Evolutionary conservation across 225 moss, liverwort and hornwort species (phyloP), one percentile per base, ranked within the genome.

Genomic region (Pleurozium schreberi): DNA sequence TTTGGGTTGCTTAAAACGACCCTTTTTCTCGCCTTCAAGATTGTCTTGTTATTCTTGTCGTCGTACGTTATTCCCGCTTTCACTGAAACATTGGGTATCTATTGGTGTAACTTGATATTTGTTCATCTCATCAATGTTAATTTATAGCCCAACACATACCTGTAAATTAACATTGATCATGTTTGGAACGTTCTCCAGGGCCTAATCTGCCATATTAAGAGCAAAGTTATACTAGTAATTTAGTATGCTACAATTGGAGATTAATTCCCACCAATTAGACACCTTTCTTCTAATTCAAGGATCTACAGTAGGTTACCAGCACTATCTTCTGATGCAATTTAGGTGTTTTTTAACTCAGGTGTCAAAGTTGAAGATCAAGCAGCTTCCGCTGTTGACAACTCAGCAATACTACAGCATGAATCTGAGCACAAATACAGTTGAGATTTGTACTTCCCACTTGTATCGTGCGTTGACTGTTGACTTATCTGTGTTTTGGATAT

Each of bases 351-450:
- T 17, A 53, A 60, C 65, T 59, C 95, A 95, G 96, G 91, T 96
- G 53, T 87, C 86, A 59, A 92, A 90, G 84, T 89, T 98, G 89
- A 76, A 81, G 9, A 93, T 94, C 55, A 89, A 88, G 83, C 94
- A 93, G 78, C 92, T 92, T 65, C 96, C 96, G 55, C 28, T 98
- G 75, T 73, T 96, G 89, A 91, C 89, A 84, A 95, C 92, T 84
- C 92, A 93, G 61, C 91, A 96, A 33, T 93, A 92, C 82, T 98
- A 95, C 92, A 96, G 94, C 84, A 89, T 80, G 57, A 93, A 92
- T 82, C 93, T 93, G 90, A 96, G 93, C 34, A 25, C 23, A 25
- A 83, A 88, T 62, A 95, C 95, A 66, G 87, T 90, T 45, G 68
- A 87, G 86, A 96, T 77, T 75, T 89, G 92, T 83, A 45, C 76